Base-by-base conservation (phyloP, 495 filamentous ascomycete species). In the Penicillium cinerascens region DNA sequence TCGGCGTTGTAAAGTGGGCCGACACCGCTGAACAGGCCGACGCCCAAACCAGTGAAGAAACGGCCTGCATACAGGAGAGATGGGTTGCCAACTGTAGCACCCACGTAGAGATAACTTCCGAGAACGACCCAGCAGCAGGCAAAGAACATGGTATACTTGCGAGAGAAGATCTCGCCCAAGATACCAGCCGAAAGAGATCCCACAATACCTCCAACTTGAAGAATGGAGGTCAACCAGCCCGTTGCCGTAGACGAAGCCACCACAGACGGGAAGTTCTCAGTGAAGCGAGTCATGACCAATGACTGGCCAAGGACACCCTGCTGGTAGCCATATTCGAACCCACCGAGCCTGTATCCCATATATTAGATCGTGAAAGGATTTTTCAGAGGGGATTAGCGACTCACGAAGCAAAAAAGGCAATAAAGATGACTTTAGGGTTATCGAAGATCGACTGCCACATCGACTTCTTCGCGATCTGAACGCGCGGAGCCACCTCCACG, bases 131-230 rank as follows among this genome's bases (percentile, higher is more conserved):
- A 92, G 60, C 88, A 82, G 16, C 87, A 55, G 37, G 80, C 80
- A 18, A 82, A 80, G 54, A 91, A 76, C 71, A 92, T 86, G 38
- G 87, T 82, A 20, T 78, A 78, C 61, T 85, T 85, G 44, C 88
- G 82, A 15, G 83, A 87, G 59, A 80, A 78, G 47, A 73, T 76
- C 65, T 91, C 87, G 22, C 85, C 83, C 18, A 70, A 44, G 11
- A 70, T 56, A 55, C 67, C 64, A 5, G 58, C 89, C 64, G 68
- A 79, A 6, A 91, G 74, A 16, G 86, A 83, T 41, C 87, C 87
- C 29, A 87, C 57, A n/a, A 89, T 71, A 18, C 86, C 88, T n/a
- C 88, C 88, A 33, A 85, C 80, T 20, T 88, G 86, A 78, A 92
- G 88, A n/a, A 87, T 49, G 3, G 72, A 73, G 6, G 73, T 77